Conservation (phyloP, 192 early-diverging fungal genomes). For the Chytriomyces confervae region DNA sequence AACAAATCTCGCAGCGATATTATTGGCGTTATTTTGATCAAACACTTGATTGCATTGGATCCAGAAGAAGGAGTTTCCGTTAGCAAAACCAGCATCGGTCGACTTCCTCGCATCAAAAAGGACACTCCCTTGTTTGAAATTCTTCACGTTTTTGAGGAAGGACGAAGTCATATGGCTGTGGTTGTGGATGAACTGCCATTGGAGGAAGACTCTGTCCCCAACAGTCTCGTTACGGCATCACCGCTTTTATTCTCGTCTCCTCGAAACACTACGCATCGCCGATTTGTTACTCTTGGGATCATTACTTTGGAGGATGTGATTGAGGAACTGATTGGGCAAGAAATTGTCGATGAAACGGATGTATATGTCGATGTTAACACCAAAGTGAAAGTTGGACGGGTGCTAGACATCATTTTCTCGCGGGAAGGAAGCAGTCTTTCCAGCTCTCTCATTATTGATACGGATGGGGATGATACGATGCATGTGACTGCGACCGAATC, state of each 20-base stretch:
- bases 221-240: conserved; percentile 21
- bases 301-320: conserved; percentile 64
- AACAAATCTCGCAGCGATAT: conserved; percentile 41
- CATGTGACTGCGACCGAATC: background rate
- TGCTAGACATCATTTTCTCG: conserved; percentile 21
- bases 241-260: conserved; percentile 32
- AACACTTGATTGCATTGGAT: conserved; percentile 51
- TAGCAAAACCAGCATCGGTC: conserved; percentile 40
- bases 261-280: background rate
- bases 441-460: background rate
- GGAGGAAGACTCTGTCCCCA: conserved; percentile 4
- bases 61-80: conserved; percentile 52
- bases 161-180: conserved; percentile 59
- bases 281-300: conserved; percentile 47
- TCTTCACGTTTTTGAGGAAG: conserved; percentile 60
- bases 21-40: conserved; percentile 52
- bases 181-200: conserved; percentile 48
- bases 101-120: conserved; percentile 46
- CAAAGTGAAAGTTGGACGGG: conserved; percentile 49
- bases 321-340: conserved; percentile 60
- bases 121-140: conserved; percentile 60
- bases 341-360: conserved; percentile 66
- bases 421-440: conserved; percentile 7
- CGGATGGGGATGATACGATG: background rate
- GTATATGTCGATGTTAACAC: conserved; percentile 55